These are phyloP conservation scores for Quercus dentata DNA, from an alignment of 306 rosid species.

Conservation along the genomic window DNA sequence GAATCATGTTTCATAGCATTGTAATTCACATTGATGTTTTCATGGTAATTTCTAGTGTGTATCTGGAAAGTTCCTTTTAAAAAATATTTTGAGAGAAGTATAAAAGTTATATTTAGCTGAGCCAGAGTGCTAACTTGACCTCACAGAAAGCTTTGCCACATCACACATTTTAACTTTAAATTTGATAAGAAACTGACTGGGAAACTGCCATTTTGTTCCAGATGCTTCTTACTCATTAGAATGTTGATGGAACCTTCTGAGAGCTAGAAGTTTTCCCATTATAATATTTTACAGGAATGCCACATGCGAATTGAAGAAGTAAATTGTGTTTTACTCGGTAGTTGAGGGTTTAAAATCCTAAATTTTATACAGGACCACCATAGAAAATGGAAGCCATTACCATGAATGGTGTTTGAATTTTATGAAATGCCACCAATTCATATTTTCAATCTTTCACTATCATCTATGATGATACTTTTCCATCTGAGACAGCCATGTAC, in stretches of 20 bases:
- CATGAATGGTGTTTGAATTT: background rate
- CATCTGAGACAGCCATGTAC: background rate
- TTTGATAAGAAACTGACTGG: background rate
- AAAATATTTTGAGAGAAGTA: background rate
- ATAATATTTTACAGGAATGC: too few relatives aligned
- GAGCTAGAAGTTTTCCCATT: too few relatives aligned
- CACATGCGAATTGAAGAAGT: too few relatives aligned
- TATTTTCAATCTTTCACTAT: background rate
- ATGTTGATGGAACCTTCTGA: too few relatives aligned
- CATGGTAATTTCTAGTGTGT: too few relatives aligned
- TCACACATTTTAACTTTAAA: background rate
- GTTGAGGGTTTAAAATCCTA: background rate
- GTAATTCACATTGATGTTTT: too few relatives aligned
- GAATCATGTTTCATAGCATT: too few relatives aligned
- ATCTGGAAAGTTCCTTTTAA: too few relatives aligned
- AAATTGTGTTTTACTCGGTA: too few relatives aligned
- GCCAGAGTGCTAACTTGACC: background rate
- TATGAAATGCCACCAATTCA: background rate
- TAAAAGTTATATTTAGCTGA: background rate
- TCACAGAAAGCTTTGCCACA: background rate
- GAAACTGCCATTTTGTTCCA: background rate
- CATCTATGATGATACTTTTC: background rate
- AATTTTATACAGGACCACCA: too few relatives aligned
- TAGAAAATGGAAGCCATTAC: too few relatives aligned
- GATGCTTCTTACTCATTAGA: background rate